Base-by-base conservation (phyloP, 192 early-diverging fungal species). In the Backusella tarrabulga region DNA sequence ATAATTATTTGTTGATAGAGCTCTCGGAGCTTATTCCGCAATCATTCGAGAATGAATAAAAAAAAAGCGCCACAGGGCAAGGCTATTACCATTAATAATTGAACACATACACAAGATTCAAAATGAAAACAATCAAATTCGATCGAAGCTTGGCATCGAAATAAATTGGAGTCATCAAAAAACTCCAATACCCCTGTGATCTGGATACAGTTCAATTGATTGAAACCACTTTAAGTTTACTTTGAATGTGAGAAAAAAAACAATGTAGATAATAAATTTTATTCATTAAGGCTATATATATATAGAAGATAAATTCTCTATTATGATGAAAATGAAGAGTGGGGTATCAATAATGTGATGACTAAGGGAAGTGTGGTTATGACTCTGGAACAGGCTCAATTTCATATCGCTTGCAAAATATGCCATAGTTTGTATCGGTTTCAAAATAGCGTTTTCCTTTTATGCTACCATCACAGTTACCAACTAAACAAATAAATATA, bases 51-150 rank as follows among this genome's bases (percentile, higher is more conserved):
- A 60, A 50, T 19, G 71, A 68, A 32, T 32, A 32, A 32, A 32
- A 12, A 77, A 81, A 21, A 88, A 88, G 67, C 77, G 76, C 8
- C 85, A 86, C 21, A 78, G 85, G 34, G 87, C 84, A 11, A 84
- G 84, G 14, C 70, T 84, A 21, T 76, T 88, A 11, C 72, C 78
- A 21, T 75, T 72, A 26, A 79, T 83, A 6, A 85, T 86, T 3
- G 68, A 79, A 6, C 89, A 93, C 67, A 91, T 93, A 76, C 87
- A 82, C 67, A 86, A 85, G 23, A 77, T 93, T 34, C 87, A 90
- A 63, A 73, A 79, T 2, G 83, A 86, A 76, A 93, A 93, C 77
- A 69, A 72, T 5, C 74, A 76, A 8, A 73, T 93, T 68, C 36
- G 69, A 68, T 9, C 8, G 0, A 68, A 80, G 67, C 36, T 80